Evolutionary conservation across 2,329 filamentous ascomycete species (phyloP), one percentile per base, ranked within the genome.

Genomic region (Chalara sp.): DNA sequence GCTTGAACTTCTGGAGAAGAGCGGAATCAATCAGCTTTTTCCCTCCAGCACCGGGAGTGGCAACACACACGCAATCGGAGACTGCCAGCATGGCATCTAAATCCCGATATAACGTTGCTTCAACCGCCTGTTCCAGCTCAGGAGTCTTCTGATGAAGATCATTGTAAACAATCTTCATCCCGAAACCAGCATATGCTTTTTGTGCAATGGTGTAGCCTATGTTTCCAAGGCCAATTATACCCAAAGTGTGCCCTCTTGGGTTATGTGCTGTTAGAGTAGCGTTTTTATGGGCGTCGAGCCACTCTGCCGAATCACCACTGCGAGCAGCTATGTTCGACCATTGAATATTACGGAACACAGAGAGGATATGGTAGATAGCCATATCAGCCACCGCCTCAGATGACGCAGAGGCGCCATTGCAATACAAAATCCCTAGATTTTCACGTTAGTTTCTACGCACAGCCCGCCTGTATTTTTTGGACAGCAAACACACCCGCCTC

Each of bases 181-280:
- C 81, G 57, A 88, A 84, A 1, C 78, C 79, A 0, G 71, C 57
- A 31, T 68, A 65, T 0, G 76, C 78, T 58, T 83, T 85, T 44
- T 76, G 64, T 0, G 81, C 86, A 28, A 89, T 75, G 35, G 72
- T 72, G 57, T 76, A 77, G 3, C 82, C 81, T 53, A 85, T 82
- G 53, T 83, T 81, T 3, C 86, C 86, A 2, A 89, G 72, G 0
- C 86, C 86, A 29, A 90, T 76, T 30, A 89, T 74, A 0, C 84
- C 86, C 0, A 89, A 72, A 1, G 70, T 70, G 49, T 80, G 77
- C 10, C 74, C 72, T 21, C 79, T 76, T 1, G 84, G 83, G 65
- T 87, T 88, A 59, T 79, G 78, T 2, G 83, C 81, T 10, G 74
- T 72, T 5, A 73, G 72, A 0, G 83, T 80, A 1, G 82, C 79